phyloP scores from a whole-genome alignment of 1,139 yeast genomes.

The Maudiozyma humilis region DNA sequence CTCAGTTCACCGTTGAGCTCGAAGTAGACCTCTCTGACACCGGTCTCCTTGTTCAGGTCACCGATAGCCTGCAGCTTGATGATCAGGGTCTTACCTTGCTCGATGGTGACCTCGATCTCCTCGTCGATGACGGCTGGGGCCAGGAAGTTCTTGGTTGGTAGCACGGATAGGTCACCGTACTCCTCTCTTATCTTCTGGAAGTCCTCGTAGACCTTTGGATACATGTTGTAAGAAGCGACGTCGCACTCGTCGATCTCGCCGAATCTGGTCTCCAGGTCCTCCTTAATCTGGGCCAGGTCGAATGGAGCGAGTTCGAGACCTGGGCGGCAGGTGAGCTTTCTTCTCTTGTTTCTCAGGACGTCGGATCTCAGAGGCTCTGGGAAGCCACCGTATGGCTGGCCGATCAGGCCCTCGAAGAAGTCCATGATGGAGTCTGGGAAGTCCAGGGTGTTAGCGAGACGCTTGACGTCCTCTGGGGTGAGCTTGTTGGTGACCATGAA shows the following conservation, averaged over 20 bases:
- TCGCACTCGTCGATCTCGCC: slow-evolving; percentile 68
- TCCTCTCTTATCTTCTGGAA: slow-evolving; percentile 64
- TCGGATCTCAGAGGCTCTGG: slow-evolving; percentile 96
- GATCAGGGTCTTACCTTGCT: slow-evolving; percentile 88
- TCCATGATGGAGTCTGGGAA: slow-evolving; percentile 98
- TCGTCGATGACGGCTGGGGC: slow-evolving; percentile 82
- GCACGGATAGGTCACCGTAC: slow-evolving; percentile 86
- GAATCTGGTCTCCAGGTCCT: slow-evolving; percentile 62
- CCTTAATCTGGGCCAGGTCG: slow-evolving; percentile 61
- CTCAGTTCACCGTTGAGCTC: slow-evolving; percentile 98
- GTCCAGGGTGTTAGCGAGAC: slow-evolving; percentile 81
- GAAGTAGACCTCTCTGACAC: slow-evolving; percentile 92
- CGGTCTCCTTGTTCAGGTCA: slow-evolving; percentile 75
- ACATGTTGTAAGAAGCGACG: slow-evolving; percentile 93
- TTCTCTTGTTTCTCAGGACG: slow-evolving; percentile 80
- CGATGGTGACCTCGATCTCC: slow-evolving; percentile 82
- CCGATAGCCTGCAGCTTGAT: slow-evolving; percentile 90
- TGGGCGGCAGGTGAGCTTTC: slow-evolving; percentile 81
- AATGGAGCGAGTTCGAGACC: slow-evolving; percentile 82
- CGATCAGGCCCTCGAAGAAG: slow-evolving; percentile 98
- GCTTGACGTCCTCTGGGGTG: slow-evolving; percentile 72
- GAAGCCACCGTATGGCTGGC: slow-evolving; percentile 99
- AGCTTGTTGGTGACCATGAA: slow-evolving; percentile 95
- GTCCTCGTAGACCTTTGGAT: slow-evolving; percentile 92
- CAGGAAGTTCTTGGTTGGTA: slow-evolving; percentile 86